These are phyloP conservation scores for Penicillium sp. DNA, from an alignment of 2,329 filamentous ascomycete genomes.

Conservation along the genomic window DNA sequence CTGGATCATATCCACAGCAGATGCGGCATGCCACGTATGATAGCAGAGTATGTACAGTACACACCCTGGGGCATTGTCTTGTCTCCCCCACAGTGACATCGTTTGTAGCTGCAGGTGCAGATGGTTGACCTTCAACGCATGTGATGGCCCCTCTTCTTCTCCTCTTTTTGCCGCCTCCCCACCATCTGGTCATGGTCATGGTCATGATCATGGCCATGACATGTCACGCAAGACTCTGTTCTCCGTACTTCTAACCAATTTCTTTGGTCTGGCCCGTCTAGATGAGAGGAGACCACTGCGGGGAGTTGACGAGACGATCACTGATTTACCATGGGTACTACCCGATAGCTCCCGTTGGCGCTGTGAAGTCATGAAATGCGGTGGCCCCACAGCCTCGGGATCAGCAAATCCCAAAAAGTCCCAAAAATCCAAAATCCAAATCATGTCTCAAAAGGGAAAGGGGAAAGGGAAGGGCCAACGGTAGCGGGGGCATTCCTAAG, in stretches of 20 bases:
- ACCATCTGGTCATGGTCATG: too few relatives aligned
- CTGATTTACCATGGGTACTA: not conserved
- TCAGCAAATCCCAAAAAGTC: not conserved
- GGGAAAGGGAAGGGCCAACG: constrained; percentile 1
- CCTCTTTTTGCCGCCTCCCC: constrained; percentile 14
- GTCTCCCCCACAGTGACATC: constrained; percentile 10
- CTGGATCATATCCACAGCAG: not conserved
- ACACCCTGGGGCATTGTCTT: too few relatives aligned
- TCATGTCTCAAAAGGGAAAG: not conserved
- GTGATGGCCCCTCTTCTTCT: constrained; percentile 24
- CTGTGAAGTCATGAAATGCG: constrained; percentile 1
- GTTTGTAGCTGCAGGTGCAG: not conserved
- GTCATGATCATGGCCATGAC: too few relatives aligned
- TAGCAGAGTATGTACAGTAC: too few relatives aligned
- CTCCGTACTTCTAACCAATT: not conserved
- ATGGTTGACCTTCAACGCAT: constrained; percentile 9
- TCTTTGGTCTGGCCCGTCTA: not conserved
- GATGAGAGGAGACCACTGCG: not conserved
- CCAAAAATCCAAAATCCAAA: not conserved
- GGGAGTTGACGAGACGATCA: not conserved
- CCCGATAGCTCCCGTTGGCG: not conserved
- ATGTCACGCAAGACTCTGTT: not conserved
- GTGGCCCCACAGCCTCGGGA: constrained; percentile 4
- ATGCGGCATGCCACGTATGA: not conserved
- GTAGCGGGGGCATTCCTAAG: constrained; percentile 2